Base-by-base conservation (phyloP, 2,329 filamentous ascomycete species). In the Sporothrix brunneoviolacea region DNA sequence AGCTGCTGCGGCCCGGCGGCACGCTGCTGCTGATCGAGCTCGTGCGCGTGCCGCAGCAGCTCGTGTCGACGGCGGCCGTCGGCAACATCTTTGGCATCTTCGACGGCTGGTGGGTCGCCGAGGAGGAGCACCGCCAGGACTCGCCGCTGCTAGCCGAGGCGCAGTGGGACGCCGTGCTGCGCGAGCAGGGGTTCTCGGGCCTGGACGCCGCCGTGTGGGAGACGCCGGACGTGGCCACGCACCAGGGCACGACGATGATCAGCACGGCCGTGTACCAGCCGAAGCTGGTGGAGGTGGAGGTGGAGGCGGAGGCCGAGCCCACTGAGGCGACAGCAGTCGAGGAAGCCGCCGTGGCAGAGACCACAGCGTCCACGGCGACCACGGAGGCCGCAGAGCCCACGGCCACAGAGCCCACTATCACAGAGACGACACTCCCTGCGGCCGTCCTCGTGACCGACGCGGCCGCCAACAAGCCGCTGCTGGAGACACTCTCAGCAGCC, bases 1-100 rank as follows among this genome's bases (percentile, higher is more conserved):
- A 36, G 24, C 50, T 70, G 4, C 51, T 69, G 3, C 64, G 61
- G 2, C 54, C 51, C 9, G 54, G 53, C 18, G 55, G 54, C 10
- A 47, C 47, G 5, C 36, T 58, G 53, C 47, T 58, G 40, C 49
- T 55, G 16, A 56, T 56, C 21, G 54, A 56, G 47, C 52, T 56
- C 12, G 52, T 57, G 16, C 44, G 53, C n/a, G 53, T 55, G 18
- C 51, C 51, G 9, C 37, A 56, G 39, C 54, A 56, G 49, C 41
- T 39, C 1, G 52, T 54, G 12, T 35, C 51, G 9, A 52, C 53
- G 8, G 53, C 51, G 16, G 51, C 53, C 24, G 54, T 57, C 8
- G 51, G 54, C 19, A 48, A 54, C 43, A 50, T 57, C 24, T 57
- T 57, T 39, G 55, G 55, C 35, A 56, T 57, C 37, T 57, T 57